Base-by-base conservation (phyloP, 768 basidiomycete genomes). In the Dioszegia crocea region DNA sequence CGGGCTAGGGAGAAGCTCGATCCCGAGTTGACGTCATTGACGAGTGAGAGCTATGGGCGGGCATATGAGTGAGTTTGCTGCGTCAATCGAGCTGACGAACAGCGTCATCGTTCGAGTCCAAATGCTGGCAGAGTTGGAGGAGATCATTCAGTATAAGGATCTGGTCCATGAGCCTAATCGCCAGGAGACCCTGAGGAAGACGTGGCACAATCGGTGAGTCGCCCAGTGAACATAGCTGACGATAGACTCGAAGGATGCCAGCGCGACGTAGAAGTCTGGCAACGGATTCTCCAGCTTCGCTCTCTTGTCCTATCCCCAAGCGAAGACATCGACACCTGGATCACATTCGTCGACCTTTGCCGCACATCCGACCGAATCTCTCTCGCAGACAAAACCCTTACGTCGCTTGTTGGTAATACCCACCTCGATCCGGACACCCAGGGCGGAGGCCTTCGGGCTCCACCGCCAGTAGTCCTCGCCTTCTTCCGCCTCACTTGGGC, bases 241-340 rank as follows among this genome's bases (percentile, higher is more conserved):
- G 6, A 14, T 61, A 93, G 93, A 59, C 78, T 99, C 39, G 87
- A 90, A 79, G 96, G 92, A 1, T 97, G 93, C 77, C 92, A 98
- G 72, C 90, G 91, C 23, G 96, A 98, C 68, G 94, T 98, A 31
- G 96, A 99, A 77, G 91, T 96, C 4, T 99, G 96, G 96, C 96
- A 98, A 75, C 85, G 94, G 19, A 89, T 98, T 54, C 80, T 99
- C 9, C 94, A 97, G 80, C 91, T 99, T 48, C 84, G 96, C 53
- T 91, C 93, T 0, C 82, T 98, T 52, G 92, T 99, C 21, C 81
- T 97, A 26, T 88, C 85, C 43, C 94, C 96, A 0, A 89, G 89
- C 63, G 91, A 96, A 62, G 92, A 97, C 73, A 90, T 89, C 43
- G 84, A 88, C 45, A 97, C 96, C 86, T 98, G 93, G 92, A 96